Evolutionary conservation across 1,139 yeast genomes (phyloP).

Genomic region (Blastobotrys raffinosifermentans): DNA sequence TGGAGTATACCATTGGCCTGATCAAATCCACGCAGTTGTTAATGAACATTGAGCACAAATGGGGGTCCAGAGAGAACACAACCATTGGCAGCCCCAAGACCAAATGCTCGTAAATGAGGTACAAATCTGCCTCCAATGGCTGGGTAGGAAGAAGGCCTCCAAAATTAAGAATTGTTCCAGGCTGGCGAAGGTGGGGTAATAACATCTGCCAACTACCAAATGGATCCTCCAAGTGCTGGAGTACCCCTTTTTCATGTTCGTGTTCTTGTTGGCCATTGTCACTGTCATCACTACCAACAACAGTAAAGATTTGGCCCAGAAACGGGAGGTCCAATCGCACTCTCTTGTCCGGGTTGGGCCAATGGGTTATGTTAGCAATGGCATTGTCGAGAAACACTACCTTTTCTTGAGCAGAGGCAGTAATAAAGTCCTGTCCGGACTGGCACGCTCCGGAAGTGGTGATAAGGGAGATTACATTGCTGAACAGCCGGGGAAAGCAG

Average conservation of each 20-base stretch:
- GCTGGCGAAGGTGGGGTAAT: constrained; percentile 6
- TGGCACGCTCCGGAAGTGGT: constrained; percentile 8
- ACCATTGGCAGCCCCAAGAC: constrained; percentile 22
- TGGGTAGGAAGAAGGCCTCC: constrained; percentile 12
- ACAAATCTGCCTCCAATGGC: constrained; percentile 21
- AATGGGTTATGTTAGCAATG: constrained; percentile 24
- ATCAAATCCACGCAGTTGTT: constrained; percentile 22
- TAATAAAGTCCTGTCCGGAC: constrained; percentile 9
- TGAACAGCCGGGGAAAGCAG: constrained; percentile 24
- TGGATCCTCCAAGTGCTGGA: constrained; percentile 13
- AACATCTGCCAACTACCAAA: constrained; percentile 9
- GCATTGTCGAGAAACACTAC: constrained; percentile 27
- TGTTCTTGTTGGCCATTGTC: constrained; percentile 1
- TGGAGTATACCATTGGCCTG: constrained; percentile 22
- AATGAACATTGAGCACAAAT: constrained; percentile 25
- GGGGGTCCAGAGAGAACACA: constrained; percentile 24
- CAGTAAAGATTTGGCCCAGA: constrained; percentile 22
- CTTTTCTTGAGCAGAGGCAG: constrained; percentile 19
- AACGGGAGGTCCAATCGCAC: constrained; percentile 23
- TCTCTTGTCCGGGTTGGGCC: constrained; percentile 24
- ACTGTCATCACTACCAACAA: neutral
- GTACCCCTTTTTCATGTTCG: constrained; percentile 5
- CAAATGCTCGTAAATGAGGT: constrained; percentile 25
- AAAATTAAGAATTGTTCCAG: constrained; percentile 1
- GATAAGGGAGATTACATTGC: constrained; percentile 16